Evolutionary conservation across 176 grass and related monocot species (phyloP).

Genomic region (Themeda triandra): DNA sequence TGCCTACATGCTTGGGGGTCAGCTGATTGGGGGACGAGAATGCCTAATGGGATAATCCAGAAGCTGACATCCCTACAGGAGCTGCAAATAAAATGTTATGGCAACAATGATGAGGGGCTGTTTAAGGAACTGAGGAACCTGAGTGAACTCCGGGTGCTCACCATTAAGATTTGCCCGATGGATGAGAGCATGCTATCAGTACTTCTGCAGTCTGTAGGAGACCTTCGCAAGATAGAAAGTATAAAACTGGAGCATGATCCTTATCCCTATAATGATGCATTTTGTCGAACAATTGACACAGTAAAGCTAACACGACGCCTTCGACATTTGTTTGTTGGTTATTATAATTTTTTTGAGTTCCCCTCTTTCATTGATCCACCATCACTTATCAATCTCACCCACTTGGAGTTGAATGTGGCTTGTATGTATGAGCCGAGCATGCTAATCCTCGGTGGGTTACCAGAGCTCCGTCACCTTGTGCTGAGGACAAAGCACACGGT

Average conservation of each 20-base stretch:
- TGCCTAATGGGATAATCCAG: not conserved
- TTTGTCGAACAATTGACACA: too few relatives aligned
- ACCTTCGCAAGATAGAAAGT: not conserved
- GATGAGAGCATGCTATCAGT: not conserved
- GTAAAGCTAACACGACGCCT: too few relatives aligned
- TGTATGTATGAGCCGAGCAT: not conserved
- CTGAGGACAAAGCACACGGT: fast-evolving
- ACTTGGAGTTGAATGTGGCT: not conserved
- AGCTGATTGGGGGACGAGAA: fast-evolving
- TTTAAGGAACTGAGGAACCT: not conserved
- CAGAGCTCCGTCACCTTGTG: not conserved
- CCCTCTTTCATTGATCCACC: not conserved
- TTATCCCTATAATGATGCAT: too few relatives aligned
- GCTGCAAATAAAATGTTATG: too few relatives aligned
- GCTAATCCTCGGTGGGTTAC: not conserved
- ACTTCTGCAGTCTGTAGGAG: not conserved
- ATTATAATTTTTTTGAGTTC: not conserved
- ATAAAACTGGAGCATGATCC: too few relatives aligned
- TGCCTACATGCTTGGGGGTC: not conserved
- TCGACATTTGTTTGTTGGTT: not conserved
- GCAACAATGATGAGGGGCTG: too few relatives aligned
- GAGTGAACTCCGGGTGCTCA: not conserved
- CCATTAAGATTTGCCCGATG: fast-evolving
- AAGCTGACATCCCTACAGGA: not conserved
- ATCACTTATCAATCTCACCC: not conserved